phyloP scores from a whole-genome alignment of 768 basidiomycete genomes.

The Russula sp. region DNA sequence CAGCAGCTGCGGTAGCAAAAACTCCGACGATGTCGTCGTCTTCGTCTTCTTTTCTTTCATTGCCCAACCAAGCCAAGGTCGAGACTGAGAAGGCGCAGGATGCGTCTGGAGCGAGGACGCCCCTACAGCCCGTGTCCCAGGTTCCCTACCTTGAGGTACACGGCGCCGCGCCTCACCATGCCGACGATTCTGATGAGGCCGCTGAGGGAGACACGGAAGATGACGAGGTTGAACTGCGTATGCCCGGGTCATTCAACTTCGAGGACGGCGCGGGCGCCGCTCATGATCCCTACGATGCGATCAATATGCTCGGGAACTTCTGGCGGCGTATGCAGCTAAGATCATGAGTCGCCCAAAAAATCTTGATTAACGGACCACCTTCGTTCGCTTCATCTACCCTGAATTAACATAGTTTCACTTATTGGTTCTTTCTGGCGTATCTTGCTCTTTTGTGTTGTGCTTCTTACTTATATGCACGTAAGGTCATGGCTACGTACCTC shows the following conservation, averaged over 20 bases:
- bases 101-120: neutral
- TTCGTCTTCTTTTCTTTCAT: neutral
- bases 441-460: too few species aligned
- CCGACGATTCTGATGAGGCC: neutral
- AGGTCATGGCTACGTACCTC: too few species aligned
- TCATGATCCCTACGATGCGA: neutral
- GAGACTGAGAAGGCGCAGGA: neutral
- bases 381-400: too few species aligned
- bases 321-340: constrained; percentile 17
- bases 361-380: too few species aligned
- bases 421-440: too few species aligned
- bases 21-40: neutral
- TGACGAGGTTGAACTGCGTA: neutral
- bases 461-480: too few species aligned
- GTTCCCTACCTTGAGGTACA: neutral
- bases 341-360: neutral
- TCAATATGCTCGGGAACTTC: constrained; percentile 4
- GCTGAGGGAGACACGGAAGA: neutral
- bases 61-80: neutral
- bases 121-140: neutral
- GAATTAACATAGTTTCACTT: too few species aligned
- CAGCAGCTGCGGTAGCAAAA: neutral
- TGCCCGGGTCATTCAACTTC: constrained; percentile 20
- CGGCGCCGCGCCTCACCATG: neutral
- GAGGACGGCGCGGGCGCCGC: neutral